Conservation (phyloP, 1,284 basidiomycete genomes). For the Marasmius fiardii region DNA sequence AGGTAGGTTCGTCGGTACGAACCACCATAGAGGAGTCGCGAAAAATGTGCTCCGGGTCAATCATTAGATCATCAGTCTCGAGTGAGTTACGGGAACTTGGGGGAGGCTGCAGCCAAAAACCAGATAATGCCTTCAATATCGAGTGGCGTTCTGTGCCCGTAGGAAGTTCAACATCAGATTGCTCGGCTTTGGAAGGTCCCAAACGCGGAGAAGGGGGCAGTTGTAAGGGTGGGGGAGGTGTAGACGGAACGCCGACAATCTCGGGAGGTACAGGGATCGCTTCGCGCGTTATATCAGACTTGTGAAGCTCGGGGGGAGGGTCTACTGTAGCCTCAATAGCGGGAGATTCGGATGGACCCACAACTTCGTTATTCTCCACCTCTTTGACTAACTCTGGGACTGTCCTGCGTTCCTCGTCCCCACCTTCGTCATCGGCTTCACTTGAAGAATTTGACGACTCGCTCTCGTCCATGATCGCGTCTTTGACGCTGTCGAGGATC, state of each 20-base stretch:
- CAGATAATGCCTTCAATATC: slow-evolving; percentile 84
- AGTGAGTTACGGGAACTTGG: slow-evolving; percentile 42
- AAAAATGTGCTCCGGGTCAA: slow-evolving; percentile 89
- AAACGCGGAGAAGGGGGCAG: slow-evolving; percentile 56
- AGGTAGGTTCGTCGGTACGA: slow-evolving; percentile 96
- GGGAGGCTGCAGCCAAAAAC: slow-evolving; percentile 71
- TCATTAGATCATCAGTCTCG: slow-evolving; percentile 63
- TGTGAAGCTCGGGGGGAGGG: slow-evolving; percentile 17
- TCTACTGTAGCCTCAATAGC: slow-evolving; percentile 23
- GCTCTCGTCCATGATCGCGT: slow-evolving; percentile 88
- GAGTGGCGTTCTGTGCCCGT: slow-evolving; percentile 66
- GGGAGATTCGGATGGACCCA: slow-evolving; percentile 20
- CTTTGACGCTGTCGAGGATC: slow-evolving; percentile 88
- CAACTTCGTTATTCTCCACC: slow-evolving; percentile 27
- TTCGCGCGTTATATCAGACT: slow-evolving; percentile 9
- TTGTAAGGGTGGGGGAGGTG: slow-evolving; percentile 29
- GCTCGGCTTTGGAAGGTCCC: slow-evolving; percentile 27
- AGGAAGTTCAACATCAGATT: slow-evolving; percentile 51
- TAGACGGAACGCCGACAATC: slow-evolving; percentile 15
- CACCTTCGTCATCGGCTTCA: slow-evolving; percentile 87
- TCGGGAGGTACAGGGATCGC: background rate
- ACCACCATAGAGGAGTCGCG: slow-evolving; percentile 95
- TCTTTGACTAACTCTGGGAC: slow-evolving; percentile 12
- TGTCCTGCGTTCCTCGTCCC: slow-evolving; percentile 50
- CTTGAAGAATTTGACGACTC: slow-evolving; percentile 75